Evolutionary conservation across 1,284 basidiomycete species (phyloP), one percentile per base, ranked within the genome.

Genomic region (Puccinia sorghi): DNA sequence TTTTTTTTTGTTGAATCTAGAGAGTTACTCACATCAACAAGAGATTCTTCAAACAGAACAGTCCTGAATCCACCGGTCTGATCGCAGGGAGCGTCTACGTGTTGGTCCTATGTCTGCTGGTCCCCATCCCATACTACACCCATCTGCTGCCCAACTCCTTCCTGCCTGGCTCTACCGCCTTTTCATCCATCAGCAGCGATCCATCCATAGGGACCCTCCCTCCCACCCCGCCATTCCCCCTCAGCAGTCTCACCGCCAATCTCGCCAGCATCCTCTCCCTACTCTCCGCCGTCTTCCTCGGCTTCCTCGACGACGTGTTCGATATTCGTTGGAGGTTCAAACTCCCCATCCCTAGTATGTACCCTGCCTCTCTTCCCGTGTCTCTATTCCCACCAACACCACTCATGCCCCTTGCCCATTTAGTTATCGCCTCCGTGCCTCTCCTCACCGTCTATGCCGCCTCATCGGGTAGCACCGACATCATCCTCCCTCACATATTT

Each of bases 271-370:
- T 99, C 9, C 87, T 99, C 15, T 94, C 93, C 0, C 87, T 99
- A 27, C 86, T 97, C 37, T 93, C 93, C 37, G 95, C 97, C 0
- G 94, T 94, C 0, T 88, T 99, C 81, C 89, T 99, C 1, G 96
- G 97, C 11, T 97, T 99, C 83, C 87, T 98, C 66, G 97, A 99
- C 83, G 97, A 99, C 84, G 89, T 99, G 1, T 99, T 99, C 82
- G 97, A 99, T 84, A 98, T 99, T 81, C 90, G 97, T 13, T 99
- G 97, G 97, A 86, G 97, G 80, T 94, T 98, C 86, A 99, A 99
- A 85, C 86, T 99, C 9, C 97, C 97, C 0, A 97, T 99, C 75
- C 97, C 94, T 0, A 67, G 75, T 78, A 52, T 11, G 41, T 64
- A 4, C 25, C 32, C 17, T 52, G 6, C 37, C 50, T n/a, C 32